Conservation (phyloP, 371 early-diverging fungal genomes). For the Choanephora cucurbitarum region DNA sequence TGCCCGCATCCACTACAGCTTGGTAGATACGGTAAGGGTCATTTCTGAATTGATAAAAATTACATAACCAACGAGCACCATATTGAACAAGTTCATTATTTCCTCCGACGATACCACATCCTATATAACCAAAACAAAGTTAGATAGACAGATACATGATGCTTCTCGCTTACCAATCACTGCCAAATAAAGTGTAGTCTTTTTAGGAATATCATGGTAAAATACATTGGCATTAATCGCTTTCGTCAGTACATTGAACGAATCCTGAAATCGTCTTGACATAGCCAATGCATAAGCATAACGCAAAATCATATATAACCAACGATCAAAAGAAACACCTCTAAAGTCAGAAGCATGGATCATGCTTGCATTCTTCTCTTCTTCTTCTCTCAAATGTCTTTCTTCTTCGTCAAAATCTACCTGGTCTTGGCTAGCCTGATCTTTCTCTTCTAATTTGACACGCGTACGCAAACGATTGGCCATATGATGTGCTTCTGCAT, state of each 20-base stretch:
- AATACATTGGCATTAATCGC: constrained; percentile 70
- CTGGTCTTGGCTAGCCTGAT: constrained; percentile 8
- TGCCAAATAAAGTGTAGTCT: constrained; percentile 55
- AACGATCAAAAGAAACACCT: constrained; percentile 60
- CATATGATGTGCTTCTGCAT: constrained; percentile 37
- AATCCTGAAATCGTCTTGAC: constrained; percentile 61
- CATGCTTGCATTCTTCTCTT: constrained; percentile 24
- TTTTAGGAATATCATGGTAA: constrained; percentile 54
- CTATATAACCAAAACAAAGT: too few species aligned
- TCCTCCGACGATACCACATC: constrained; percentile 47
- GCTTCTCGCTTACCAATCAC: constrained; percentile 53
- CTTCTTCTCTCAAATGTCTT: constrained; percentile 24
- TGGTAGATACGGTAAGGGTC: constrained; percentile 63
- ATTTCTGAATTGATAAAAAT: constrained; percentile 34
- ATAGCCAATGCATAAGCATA: constrained; percentile 63
- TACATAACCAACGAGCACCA: constrained; percentile 52
- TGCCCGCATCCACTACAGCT: constrained; percentile 32
- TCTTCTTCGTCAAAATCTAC: constrained; percentile 37
- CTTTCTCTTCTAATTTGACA: constrained; percentile 13
- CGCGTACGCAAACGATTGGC: constrained; percentile 32
- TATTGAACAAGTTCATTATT: constrained; percentile 45
- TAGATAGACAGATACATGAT: not conserved
- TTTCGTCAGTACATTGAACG: constrained; percentile 60
- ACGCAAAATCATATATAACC: constrained; percentile 69
- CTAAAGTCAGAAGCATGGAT: constrained; percentile 40